A percentile compares a stretch with the other conserved stretches of the same genome.
Conservation (phyloP, 2,329 filamentous ascomycete genomes). For the Metarhizium humberi region DNA sequence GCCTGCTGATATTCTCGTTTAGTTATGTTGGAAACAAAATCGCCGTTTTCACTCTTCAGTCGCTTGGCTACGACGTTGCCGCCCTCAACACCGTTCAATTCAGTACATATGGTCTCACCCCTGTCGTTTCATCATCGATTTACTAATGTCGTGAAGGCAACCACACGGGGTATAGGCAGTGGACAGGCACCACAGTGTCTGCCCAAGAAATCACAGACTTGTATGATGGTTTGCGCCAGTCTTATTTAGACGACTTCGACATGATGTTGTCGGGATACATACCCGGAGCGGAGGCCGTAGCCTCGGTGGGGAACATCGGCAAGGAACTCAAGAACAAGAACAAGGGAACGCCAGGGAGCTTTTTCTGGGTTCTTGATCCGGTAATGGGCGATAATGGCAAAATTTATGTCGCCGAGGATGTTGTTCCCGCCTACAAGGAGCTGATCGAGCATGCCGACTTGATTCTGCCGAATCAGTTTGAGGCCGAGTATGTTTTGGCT, state of each 20-base stretch:
- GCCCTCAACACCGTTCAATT: constrained; percentile 96
- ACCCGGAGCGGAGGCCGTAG: constrained; percentile 75
- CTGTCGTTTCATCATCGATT: constrained; percentile 6
- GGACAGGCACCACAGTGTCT: constrained; percentile 74
- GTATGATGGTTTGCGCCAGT: constrained; percentile 76
- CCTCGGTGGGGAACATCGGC: constrained; percentile 76
- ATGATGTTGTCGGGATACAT: constrained; percentile 94
- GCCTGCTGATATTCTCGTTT: constrained; percentile 4
- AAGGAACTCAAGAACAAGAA: constrained; percentile 65
- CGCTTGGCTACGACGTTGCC: constrained; percentile 85
- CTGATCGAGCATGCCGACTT: constrained; percentile 76
- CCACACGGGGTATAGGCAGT: constrained; percentile 84
- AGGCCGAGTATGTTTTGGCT: constrained; percentile 66
- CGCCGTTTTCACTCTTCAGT: constrained; percentile 89
- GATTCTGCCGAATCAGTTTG: constrained; percentile 93
- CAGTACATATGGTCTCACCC: constrained; percentile 49
- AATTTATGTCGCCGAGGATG: constrained; percentile 84
- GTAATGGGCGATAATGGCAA: constrained; percentile 96
- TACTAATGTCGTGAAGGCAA: constrained; percentile 47
- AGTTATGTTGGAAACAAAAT: constrained; percentile 98
- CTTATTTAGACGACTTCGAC: constrained; percentile 80
- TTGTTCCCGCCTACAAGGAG: constrained; percentile 81
- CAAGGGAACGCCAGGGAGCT: constrained; percentile 55
- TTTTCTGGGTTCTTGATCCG: constrained; percentile 96
- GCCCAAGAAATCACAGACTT: constrained; percentile 76